A percentile compares a stretch with the other conserved stretches of the same genome.
These are phyloP conservation scores for Fusarium heterosporum DNA, from an alignment of 2,329 filamentous ascomycete species.

Conservation along the genomic window DNA sequence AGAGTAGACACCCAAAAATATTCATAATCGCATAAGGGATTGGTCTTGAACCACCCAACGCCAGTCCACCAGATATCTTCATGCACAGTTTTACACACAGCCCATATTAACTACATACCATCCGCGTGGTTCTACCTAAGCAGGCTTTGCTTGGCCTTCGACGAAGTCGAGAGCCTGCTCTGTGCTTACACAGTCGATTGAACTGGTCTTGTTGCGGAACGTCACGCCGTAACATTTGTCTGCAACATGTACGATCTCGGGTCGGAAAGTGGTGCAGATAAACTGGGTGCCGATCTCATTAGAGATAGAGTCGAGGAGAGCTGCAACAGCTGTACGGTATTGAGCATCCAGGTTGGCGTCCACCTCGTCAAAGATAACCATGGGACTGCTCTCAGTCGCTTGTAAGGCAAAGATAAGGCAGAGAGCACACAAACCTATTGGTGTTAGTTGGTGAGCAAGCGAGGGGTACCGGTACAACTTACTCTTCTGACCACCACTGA, in stretches of 20 bases:
- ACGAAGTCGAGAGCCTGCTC: conserved; percentile 95
- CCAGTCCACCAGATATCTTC: conserved; percentile 32
- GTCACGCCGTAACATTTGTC: conserved; percentile 98
- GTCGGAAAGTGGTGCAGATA: conserved; percentile 98
- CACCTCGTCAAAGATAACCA: conserved; percentile 99
- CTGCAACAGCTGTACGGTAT: conserved; percentile 94
- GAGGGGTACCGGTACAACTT: conserved; percentile 53
- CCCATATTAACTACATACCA: conserved; percentile 16
- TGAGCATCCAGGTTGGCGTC: conserved; percentile 98
- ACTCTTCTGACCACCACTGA: conserved; percentile 98
- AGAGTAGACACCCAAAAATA: conserved; percentile 29
- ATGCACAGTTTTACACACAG: conserved; percentile 42
- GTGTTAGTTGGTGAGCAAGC: conserved; percentile 8
- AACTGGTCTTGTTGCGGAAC: conserved; percentile 93
- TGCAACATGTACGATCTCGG: conserved; percentile 93
- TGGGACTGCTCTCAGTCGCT: conserved; percentile 94
- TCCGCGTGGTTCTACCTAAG: conserved; percentile 22
- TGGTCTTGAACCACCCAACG: conserved; percentile 45
- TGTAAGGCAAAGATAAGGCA: conserved; percentile 99
- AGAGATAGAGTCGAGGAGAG: conserved; percentile 84
- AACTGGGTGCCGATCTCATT: conserved; percentile 79
- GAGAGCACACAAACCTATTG: conserved; percentile 87
- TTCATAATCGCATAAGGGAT: conserved; percentile 45
- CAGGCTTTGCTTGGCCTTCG: conserved; percentile 75
- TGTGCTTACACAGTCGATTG: conserved; percentile 87